Conservation (phyloP, 164 flowering plant genomes). For the Chloranthus sessilifolius region DNA sequence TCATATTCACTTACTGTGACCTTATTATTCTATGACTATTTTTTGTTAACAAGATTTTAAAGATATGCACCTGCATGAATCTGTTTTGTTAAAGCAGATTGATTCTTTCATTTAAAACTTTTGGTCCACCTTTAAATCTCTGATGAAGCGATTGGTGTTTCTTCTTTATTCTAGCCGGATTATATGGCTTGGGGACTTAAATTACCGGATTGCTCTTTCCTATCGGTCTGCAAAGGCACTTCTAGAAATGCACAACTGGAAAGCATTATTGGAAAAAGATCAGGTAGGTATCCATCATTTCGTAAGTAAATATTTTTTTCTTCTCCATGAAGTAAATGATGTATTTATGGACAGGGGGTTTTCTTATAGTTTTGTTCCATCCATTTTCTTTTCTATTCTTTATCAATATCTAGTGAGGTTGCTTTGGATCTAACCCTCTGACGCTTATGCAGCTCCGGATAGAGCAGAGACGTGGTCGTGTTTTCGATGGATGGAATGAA, state of each 20-base stretch:
- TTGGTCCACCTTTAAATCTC: no score
- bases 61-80: no score
- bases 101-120: no score
- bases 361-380: neutral
- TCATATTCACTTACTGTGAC: no score
- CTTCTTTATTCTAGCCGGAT: slow-evolving; percentile 65
- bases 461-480: slow-evolving; percentile 72
- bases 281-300: slow-evolving; percentile 51
- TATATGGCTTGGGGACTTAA: slow-evolving; percentile 97
- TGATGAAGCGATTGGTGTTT: no score
- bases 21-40: no score
- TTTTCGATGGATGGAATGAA: slow-evolving; percentile 78
- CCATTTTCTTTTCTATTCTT: slow-evolving; percentile 1
- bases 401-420: no score
- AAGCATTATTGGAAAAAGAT: slow-evolving; percentile 79
- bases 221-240: slow-evolving; percentile 91
- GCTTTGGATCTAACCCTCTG: slow-evolving; percentile 14
- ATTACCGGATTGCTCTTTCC: slow-evolving; percentile 86
- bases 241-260: slow-evolving; percentile 96
- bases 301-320: neutral
- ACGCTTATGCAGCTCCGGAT: slow-evolving; percentile 51
- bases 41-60: no score
- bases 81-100: no score
- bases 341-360: neutral
- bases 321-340: neutral